Evolutionary conservation across 495 filamentous ascomycete species (phyloP), one percentile per base, ranked within the genome.

Genomic region (Chaetomidium leptoderma): DNA sequence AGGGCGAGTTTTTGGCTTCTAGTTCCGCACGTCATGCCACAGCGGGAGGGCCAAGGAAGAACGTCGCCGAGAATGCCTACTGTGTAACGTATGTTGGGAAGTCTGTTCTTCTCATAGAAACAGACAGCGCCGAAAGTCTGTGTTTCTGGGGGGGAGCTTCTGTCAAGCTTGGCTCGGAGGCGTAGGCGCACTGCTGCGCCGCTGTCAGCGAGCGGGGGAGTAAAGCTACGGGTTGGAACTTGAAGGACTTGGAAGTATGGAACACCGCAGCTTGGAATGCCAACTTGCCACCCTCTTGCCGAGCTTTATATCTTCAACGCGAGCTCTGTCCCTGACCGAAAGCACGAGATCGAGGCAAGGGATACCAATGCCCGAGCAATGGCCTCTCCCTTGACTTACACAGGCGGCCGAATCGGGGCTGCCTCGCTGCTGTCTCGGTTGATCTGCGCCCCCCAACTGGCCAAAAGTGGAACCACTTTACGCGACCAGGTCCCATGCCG

Each of bases 401-500:
- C 32, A 27, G 16, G 2, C 21, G 23, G 3, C 24, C 39, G 29
- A 17, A 35, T 23, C 52, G 36, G 27, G 10, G 37, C 16, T 11
- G 39, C 17, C 21, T 8, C 8, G n/a, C 4, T 24, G 29, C 39
- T 39, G 44, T 49, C 33, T 57, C 44, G 27, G 32, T 37, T 44
- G 54, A 57, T 48, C 54, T 57, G 45, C 54, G 19, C 44, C 13
- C 9, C 32, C 19, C 24, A n/a, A 26, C 6, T 17, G 17, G 1
- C 35, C 8, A 36, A 43, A 19, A 35, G 45, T 50, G 46, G 55
- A 44, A 14, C 55, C 55, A 44, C 35, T 57, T 36, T 43, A 50
- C 55, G 37, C 46, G 55, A 43, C 46, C 45, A 30, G 26, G 44
- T 23, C 44, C 26, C 45, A 32, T 49, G 54, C 53, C 23, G 53